Evolutionary conservation across 768 basidiomycete genomes (phyloP).

Genomic region (Lactifluus piperatus): DNA sequence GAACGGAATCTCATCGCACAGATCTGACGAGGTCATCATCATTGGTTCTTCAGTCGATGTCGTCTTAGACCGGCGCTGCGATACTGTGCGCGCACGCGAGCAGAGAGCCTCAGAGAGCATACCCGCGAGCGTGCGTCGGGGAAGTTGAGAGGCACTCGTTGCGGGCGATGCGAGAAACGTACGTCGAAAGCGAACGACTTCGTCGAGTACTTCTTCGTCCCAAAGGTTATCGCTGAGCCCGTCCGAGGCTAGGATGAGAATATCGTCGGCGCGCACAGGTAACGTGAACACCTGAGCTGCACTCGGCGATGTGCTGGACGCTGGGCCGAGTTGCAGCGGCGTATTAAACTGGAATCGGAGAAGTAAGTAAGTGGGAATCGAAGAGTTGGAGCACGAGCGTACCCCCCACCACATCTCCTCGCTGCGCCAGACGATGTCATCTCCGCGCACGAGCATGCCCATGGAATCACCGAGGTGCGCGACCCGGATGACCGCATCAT

Average conservation of each 20-base stretch:
- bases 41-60: background rate
- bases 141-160: constrained; percentile 25
- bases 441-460: constrained; percentile 75
- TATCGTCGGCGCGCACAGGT: constrained; percentile 61
- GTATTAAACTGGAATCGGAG: constrained; percentile 42
- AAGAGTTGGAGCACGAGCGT: constrained; percentile 25
- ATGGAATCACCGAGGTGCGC: constrained; percentile 86
- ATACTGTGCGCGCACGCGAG: constrained; percentile 63
- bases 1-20: constrained; percentile 64
- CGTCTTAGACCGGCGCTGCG: constrained; percentile 32
- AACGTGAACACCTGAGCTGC: constrained; percentile 64
- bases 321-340: constrained; percentile 56
- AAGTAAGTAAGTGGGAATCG: background rate
- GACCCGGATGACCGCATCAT: constrained; percentile 61
- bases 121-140: constrained; percentile 48
- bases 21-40: background rate
- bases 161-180: constrained; percentile 24
- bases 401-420: constrained; percentile 91
- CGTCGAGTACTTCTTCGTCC: constrained; percentile 83
- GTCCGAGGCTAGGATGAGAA: constrained; percentile 74
- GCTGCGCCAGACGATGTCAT: constrained; percentile 74
- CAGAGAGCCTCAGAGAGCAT: constrained; percentile 77
- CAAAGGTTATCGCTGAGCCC: constrained; percentile 83
- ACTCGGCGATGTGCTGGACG: constrained; percentile 50
- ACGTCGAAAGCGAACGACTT: constrained; percentile 52